Evolutionary conservation across 2,329 filamentous ascomycete species (phyloP).

Genomic region (Calonectria multiphialidica): DNA sequence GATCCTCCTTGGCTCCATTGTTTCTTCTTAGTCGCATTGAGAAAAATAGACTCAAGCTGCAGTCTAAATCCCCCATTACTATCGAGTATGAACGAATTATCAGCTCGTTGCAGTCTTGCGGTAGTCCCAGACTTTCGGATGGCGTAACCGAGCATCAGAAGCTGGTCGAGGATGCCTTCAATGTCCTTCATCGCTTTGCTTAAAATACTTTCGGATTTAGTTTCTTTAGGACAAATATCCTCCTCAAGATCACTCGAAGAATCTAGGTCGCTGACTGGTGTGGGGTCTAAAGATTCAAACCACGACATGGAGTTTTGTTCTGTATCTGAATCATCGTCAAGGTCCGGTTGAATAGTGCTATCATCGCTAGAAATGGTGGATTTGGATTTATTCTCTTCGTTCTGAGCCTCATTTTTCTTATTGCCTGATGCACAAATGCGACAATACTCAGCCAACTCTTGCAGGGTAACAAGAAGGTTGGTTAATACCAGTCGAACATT

Average conservation of each 20-base stretch:
- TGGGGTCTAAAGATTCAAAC: background rate
- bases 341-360: background rate
- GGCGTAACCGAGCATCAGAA: constrained; percentile 16
- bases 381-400: background rate
- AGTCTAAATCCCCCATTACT: constrained; percentile 1
- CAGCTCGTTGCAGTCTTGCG: constrained; percentile 17
- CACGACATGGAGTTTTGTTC: background rate
- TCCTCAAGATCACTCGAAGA: background rate
- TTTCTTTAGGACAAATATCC: background rate
- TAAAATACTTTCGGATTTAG: too few relatives aligned
- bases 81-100: constrained; percentile 10
- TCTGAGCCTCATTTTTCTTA: background rate
- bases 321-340: background rate
- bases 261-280: background rate
- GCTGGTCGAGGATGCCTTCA: constrained; percentile 20
- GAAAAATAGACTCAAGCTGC: constrained; percentile 8
- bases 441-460: constrained; percentile 9
- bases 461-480: constrained; percentile 4
- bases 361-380: background rate
- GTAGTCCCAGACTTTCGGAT: constrained; percentile 20
- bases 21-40: background rate
- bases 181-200: constrained; percentile 4
- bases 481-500: constrained; percentile 4
- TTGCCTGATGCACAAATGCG: background rate
- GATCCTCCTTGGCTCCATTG: background rate